A percentile compares a stretch with the other conserved stretches of the same genome.
These are phyloP conservation scores for Conticribra weissflogii DNA, from an alignment of 108 stramenopile species.

Conservation along the genomic window DNA sequence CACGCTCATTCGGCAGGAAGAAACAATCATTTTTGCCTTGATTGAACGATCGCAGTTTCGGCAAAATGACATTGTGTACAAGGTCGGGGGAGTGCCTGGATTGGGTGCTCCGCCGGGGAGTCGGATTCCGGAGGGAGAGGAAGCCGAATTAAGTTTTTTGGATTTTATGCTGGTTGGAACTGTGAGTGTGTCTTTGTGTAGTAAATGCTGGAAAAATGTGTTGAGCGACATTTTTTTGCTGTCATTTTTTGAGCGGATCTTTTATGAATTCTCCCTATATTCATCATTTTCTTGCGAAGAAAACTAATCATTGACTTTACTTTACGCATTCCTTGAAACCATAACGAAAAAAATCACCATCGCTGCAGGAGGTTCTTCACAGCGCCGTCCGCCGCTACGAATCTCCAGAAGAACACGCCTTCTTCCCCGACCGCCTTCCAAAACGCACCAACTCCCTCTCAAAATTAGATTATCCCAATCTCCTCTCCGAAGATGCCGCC, in stretches of 20 bases:
- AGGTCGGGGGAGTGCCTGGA: conserved; percentile 67
- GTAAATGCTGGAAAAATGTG: neutral
- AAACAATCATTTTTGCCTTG: conserved; percentile 98
- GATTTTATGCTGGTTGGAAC: conserved; percentile 96
- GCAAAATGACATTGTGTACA: conserved; percentile 87
- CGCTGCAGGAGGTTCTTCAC: conserved; percentile 84
- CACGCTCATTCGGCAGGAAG: conserved; percentile 93
- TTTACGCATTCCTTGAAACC: neutral
- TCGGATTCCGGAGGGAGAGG: conserved; percentile 2
- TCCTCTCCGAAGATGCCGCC: conserved; percentile 66
- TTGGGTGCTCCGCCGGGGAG: conserved; percentile 61
- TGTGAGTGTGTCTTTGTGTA: conserved; percentile 43
- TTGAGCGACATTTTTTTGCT: too few relatives aligned
- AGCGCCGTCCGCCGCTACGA: conserved; percentile 96
- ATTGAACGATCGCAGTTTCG: conserved; percentile 97
- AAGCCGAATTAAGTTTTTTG: conserved; percentile 76
- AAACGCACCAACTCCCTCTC: conserved; percentile 69
- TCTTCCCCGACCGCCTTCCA: conserved; percentile 89
- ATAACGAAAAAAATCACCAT: neutral
- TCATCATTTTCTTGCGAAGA: too few relatives aligned
- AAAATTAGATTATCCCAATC: conserved; percentile 79
- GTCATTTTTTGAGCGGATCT: too few relatives aligned
- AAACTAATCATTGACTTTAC: neutral
- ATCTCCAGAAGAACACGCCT: conserved; percentile 97
- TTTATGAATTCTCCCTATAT: too few relatives aligned